Evolutionary conservation across 2,329 filamentous ascomycete species (phyloP).

Genomic region (Sclerotinia sclerotiorum): DNA sequence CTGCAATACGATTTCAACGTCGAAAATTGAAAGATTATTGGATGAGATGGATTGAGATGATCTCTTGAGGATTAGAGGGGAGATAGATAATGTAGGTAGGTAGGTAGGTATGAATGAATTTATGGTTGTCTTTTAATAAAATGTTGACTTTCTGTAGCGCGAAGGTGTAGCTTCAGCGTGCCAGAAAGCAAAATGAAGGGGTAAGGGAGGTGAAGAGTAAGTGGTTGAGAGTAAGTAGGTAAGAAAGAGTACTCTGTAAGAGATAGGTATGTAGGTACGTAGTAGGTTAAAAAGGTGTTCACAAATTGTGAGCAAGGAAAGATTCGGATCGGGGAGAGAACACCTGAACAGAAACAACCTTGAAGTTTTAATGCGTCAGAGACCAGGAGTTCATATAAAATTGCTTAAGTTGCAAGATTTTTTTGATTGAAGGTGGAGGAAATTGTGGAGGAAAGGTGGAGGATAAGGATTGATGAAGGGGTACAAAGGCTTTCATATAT

Average conservation of each 20-base stretch:
- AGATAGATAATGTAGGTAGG: neutral
- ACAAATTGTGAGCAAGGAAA: neutral
- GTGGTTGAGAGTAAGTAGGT: neutral
- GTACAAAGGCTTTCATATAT: slow-evolving; percentile 8
- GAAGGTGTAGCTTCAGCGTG: too few species aligned
- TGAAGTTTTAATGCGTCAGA: neutral
- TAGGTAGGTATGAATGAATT: too few species aligned
- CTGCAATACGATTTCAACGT: neutral
- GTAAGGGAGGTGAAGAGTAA: neutral
- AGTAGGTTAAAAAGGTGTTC: neutral
- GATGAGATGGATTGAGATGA: neutral
- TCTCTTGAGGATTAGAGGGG: too few species aligned
- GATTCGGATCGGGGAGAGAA: slow-evolving; percentile 6
- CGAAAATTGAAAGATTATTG: too few species aligned
- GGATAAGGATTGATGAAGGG: neutral
- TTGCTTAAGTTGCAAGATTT: neutral
- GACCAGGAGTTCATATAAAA: neutral
- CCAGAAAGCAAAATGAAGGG: slow-evolving; percentile 12
- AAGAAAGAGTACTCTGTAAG: too few species aligned
- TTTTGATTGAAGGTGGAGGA: neutral
- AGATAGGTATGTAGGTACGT: too few species aligned
- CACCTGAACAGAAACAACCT: slow-evolving; percentile 13
- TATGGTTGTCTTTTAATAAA: too few species aligned
- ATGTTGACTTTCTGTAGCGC: neutral
- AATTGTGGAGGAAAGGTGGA: neutral